Percentiles rank a stretch among this genome's conserved stretches.
These are phyloP conservation scores for Udeniomyces megalosporus DNA, from an alignment of 768 basidiomycete species.

Conservation along the genomic window DNA sequence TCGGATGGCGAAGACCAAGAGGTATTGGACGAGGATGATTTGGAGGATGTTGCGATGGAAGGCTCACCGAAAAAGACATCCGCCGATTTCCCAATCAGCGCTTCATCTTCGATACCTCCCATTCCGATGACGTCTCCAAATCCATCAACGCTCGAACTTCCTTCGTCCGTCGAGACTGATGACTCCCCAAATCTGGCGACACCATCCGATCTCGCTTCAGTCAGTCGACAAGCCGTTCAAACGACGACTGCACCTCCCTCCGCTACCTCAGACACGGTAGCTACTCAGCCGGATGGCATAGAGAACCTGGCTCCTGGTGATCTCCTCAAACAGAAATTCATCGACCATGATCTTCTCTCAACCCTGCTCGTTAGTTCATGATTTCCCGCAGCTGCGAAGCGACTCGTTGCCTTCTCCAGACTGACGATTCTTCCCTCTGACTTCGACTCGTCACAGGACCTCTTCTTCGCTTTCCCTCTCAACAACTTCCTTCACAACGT, in stretches of 20 bases:
- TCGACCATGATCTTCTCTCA: conserved; percentile 55
- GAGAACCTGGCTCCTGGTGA: conserved; percentile 41
- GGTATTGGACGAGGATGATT: background rate
- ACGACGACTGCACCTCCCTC: conserved; percentile 21
- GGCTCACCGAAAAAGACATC: background rate
- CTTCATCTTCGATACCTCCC: background rate
- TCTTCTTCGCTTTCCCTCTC: conserved; percentile 92
- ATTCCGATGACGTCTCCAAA: background rate
- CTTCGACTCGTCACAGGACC: conserved; percentile 40
- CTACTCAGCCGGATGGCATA: background rate
- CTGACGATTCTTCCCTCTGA: background rate
- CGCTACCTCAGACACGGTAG: conserved; percentile 12
- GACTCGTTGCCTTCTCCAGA: background rate
- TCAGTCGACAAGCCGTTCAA: conserved; percentile 23
- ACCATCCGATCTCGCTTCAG: conserved; percentile 21
- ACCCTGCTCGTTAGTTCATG: conserved; percentile 66
- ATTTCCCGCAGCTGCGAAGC: too few species aligned
- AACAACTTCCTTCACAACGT: conserved; percentile 96
- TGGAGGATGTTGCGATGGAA: background rate
- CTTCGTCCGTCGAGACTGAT: background rate
- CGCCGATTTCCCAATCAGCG: background rate
- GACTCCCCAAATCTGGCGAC: background rate
- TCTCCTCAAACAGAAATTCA: conserved; percentile 56
- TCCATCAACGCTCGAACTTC: background rate
- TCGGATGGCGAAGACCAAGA: conserved; percentile 40